Conservation (phyloP, 306 rosid genomes). For the Lithocarpus polystachyus region DNA sequence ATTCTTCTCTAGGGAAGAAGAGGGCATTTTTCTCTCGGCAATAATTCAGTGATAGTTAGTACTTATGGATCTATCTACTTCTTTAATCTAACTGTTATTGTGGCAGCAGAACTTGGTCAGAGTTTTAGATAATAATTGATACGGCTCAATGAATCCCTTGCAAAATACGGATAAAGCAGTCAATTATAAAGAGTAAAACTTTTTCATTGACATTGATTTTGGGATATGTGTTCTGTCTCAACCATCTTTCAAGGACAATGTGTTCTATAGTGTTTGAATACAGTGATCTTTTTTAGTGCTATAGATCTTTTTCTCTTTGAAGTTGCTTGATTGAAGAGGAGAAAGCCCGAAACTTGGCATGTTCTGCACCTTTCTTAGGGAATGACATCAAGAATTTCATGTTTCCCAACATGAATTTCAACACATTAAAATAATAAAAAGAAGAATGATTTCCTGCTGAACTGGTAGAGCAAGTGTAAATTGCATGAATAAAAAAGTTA, state of each 20-base stretch:
- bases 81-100: constrained; percentile 42
- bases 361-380: not conserved
- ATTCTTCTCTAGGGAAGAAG: constrained; percentile 48
- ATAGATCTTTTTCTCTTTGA: not conserved
- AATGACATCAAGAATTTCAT: not conserved
- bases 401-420: not conserved
- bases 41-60: constrained; percentile 49
- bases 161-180: constrained; percentile 25
- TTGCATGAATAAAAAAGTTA: not conserved
- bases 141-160: constrained; percentile 28
- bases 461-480: not conserved
- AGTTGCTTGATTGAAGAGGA: not conserved
- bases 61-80: constrained; percentile 39
- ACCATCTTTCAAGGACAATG: not conserved
- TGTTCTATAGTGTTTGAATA: not conserved
- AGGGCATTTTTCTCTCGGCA: constrained; percentile 35
- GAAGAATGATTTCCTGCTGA: not conserved
- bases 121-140: constrained; percentile 34
- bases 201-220: constrained; percentile 7
- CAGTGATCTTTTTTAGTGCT: not conserved
- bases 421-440: not conserved
- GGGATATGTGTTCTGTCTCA: constrained; percentile 19
- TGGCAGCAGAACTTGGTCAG: constrained; percentile 48
- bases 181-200: constrained; percentile 3
- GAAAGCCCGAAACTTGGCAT: not conserved